phyloP scores from a whole-genome alignment of 768 basidiomycete genomes.

The Lenzites betulinus region DNA sequence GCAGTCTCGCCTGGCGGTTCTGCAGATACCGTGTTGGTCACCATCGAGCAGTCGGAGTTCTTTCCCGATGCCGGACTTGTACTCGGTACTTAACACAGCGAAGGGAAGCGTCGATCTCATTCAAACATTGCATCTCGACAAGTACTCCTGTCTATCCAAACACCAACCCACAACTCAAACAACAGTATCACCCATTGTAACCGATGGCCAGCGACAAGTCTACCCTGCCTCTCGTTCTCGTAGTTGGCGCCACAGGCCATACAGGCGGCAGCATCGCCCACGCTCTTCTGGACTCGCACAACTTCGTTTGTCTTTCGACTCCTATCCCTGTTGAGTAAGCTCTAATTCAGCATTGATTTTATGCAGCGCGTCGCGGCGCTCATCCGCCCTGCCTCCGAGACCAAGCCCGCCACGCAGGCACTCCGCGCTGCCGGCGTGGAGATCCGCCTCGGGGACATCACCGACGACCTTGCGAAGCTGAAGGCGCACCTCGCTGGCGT shows the following conservation, averaged over 20 bases:
- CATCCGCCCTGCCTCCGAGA: slow-evolving; percentile 22
- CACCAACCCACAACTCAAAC: background rate
- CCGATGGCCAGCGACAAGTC: background rate
- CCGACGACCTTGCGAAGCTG: slow-evolving; percentile 17
- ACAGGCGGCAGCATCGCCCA: background rate
- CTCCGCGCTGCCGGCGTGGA: slow-evolving; percentile 23
- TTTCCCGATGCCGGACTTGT: too few species aligned
- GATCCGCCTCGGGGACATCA: slow-evolving; percentile 21
- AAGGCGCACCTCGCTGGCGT: slow-evolving; percentile 21
- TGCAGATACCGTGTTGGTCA: too few species aligned
- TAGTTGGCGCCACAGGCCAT: background rate
- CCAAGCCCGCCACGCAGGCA: slow-evolving; percentile 17
- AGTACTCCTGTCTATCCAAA: background rate
- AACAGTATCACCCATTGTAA: background rate
- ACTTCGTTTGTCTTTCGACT: background rate
- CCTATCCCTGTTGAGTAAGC: background rate
- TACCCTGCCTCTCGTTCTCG: background rate
- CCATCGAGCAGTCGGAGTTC: too few species aligned
- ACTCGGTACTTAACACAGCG: too few species aligned
- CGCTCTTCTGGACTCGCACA: background rate
- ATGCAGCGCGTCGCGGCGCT: background rate
- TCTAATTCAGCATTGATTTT: too few species aligned
- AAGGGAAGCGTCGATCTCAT: too few species aligned
- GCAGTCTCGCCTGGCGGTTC: too few species aligned
- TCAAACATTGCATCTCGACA: too few species aligned